Percentiles rank a stretch among this genome's conserved stretches.
Conservation (phyloP, 768 basidiomycete genomes). For the Hygrocybe punicea region DNA sequence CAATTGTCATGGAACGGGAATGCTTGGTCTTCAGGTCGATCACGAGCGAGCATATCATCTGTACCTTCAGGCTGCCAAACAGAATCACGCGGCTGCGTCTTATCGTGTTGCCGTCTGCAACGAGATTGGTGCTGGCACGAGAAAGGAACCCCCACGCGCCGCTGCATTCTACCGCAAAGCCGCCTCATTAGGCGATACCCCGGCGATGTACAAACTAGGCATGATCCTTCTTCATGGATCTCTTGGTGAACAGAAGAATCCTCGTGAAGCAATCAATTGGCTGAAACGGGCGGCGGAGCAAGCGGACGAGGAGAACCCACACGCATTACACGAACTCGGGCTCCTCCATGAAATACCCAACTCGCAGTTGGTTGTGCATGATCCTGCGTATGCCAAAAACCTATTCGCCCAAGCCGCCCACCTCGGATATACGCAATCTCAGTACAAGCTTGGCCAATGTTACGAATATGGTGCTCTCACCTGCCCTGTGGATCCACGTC, state of each 20-base stretch:
- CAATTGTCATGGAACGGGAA: slow-evolving; percentile 94
- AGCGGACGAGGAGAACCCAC: slow-evolving; percentile 97
- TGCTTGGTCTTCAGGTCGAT: slow-evolving; percentile 92
- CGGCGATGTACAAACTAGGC: slow-evolving; percentile 99
- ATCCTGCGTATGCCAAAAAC: slow-evolving; percentile 77
- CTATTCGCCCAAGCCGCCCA: slow-evolving; percentile 89
- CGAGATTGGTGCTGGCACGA: slow-evolving; percentile 95
- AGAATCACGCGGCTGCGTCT: slow-evolving; percentile 91
- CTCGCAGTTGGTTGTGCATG: slow-evolving; percentile 67
- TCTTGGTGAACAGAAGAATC: slow-evolving; percentile 79
- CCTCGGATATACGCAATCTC: slow-evolving; percentile 88
- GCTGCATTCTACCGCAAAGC: slow-evolving; percentile 96
- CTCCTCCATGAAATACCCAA: slow-evolving; percentile 73
- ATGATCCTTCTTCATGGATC: slow-evolving; percentile 88
- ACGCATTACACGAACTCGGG: slow-evolving; percentile 95
- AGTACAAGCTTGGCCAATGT: slow-evolving; percentile 93
- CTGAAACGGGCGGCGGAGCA: slow-evolving; percentile 92
- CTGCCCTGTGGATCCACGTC: slow-evolving; percentile 88
- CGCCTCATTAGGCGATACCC: slow-evolving; percentile 91
- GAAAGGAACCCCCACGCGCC: slow-evolving; percentile 81
- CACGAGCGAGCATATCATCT: slow-evolving; percentile 97
- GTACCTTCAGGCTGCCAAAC: slow-evolving; percentile 95
- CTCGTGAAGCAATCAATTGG: slow-evolving; percentile 92
- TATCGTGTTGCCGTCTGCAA: slow-evolving; percentile 99
- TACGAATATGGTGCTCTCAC: slow-evolving; percentile 88